Evolutionary conservation across 192 early-diverging fungal genomes (phyloP), one percentile per base, ranked within the genome.

Genomic region (Linnemannia hyalina): DNA sequence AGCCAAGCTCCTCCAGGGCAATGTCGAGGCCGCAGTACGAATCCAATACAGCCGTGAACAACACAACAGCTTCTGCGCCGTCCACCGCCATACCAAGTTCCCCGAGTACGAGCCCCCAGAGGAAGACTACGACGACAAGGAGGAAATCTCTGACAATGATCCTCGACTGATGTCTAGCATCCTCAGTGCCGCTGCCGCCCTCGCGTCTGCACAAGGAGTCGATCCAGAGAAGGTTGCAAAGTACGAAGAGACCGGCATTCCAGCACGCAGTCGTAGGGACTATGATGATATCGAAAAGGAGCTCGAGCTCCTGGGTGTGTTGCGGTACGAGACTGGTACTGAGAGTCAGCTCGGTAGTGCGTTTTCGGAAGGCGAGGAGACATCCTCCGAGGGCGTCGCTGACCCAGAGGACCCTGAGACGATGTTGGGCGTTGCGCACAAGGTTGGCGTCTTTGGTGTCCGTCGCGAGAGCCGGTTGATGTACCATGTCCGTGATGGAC

Each of bases 81-180:
- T 63, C 60, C 26, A 63, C 26, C 60, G 32, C n/a, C 2, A 29
- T 26, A 10, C 11, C 60, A 63, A 32, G 44, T 16, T 76, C 38
- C 74, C 74, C n/a, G 72, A 74, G 60, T 80, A 80, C 52, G 42
- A 73, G 23, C 78, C 78, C 15, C 73, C 78, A 29, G 55, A 73
- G 32, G 42, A 70, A 26, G 52, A 63, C 60, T 80, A 68, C 11
- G 72, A 80, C 68, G 57, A 74, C 11, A 80, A 80, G 60, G 57
- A 80, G 23, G 78, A 80, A 40, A 23, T 80, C 38, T 44, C 63
- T 22, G 72, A 80, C n/a, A 15, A 60, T 26, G 52, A 38, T 10
- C 55, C 63, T 15, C 42, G 29, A 49, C 47, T 49, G 15, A 49
- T 49, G 47, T 20, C 47, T 16, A 1, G 47, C 16, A 49, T 15